These are phyloP conservation scores for Mycotypha africana DNA, from an alignment of 371 early-diverging fungal genomes.

Conservation along the genomic window DNA sequence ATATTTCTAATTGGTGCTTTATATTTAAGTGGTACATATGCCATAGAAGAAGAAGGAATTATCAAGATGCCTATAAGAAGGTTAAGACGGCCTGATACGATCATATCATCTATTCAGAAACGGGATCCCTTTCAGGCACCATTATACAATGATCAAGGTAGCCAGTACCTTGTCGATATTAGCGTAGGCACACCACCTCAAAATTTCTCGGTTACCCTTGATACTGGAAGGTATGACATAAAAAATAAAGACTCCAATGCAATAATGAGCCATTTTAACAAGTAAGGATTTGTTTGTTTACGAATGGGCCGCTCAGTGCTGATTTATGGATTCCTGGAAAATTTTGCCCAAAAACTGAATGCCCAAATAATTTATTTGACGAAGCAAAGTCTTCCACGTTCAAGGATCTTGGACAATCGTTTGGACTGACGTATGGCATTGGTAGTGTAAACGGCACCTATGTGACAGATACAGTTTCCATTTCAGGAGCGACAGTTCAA, in stretches of 20 bases:
- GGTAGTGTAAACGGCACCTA: conserved; percentile 39
- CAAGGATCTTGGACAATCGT: conserved; percentile 12
- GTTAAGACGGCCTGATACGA: conserved; percentile 6
- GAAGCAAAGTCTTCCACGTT: conserved; percentile 20
- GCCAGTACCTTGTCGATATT: conserved; percentile 30
- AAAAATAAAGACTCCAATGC: neutral
- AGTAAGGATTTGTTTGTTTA: neutral
- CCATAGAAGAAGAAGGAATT: neutral
- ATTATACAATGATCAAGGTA: conserved; percentile 32
- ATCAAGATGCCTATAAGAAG: conserved; percentile 10
- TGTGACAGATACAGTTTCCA: conserved; percentile 30
- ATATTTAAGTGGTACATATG: too few relatives aligned
- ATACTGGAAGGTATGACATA: conserved; percentile 41
- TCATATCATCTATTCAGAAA: conserved; percentile 10
- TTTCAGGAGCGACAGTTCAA: conserved; percentile 26
- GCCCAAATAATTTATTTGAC: conserved; percentile 33
- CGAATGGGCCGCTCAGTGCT: conserved; percentile 31
- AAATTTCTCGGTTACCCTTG: conserved; percentile 34
- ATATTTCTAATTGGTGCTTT: neutral
- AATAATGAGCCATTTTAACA: neutral
- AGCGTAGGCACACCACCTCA: conserved; percentile 37
- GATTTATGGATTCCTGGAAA: conserved; percentile 43
- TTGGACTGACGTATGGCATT: conserved; percentile 32
- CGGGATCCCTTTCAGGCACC: conserved; percentile 13
- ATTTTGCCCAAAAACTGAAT: conserved; percentile 25